Evolutionary conservation across 192 early-diverging fungal species (phyloP).

Genomic region (Entophlyctis helioformis): DNA sequence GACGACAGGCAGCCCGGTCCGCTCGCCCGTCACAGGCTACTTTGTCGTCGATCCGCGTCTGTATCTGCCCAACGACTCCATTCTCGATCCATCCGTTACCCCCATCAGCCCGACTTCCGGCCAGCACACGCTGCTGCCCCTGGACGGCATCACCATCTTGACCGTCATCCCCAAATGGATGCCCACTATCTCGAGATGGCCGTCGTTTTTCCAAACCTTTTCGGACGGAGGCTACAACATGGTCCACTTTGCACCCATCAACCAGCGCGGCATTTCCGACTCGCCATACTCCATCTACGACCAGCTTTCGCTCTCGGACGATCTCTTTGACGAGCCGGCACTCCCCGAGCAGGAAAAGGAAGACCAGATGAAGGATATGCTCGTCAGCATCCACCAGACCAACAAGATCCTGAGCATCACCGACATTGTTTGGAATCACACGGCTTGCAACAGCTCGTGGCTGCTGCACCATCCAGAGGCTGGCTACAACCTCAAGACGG

Average conservation of each 20-base stretch:
- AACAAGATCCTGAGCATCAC: constrained; percentile 68
- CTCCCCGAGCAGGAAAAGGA: constrained; percentile 47
- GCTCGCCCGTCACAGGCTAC: constrained; percentile 39
- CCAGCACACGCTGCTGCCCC: constrained; percentile 41
- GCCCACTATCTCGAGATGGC: constrained; percentile 71
- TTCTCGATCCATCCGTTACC: not conserved
- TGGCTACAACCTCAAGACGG: constrained; percentile 89
- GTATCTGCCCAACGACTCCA: constrained; percentile 22
- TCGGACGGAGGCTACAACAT: constrained; percentile 86
- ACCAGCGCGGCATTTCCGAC: constrained; percentile 80
- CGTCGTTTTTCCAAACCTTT: constrained; percentile 54
- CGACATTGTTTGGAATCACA: constrained; percentile 99
- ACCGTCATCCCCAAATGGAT: constrained; percentile 97
- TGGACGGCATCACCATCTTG: constrained; percentile 83
- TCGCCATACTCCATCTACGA: constrained; percentile 97
- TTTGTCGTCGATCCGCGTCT: constrained; percentile 88
- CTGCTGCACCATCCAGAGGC: constrained; percentile 92
- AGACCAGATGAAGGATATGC: constrained; percentile 36
- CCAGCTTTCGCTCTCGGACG: constrained; percentile 80
- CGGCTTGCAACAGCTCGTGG: constrained; percentile 86
- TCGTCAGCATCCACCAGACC: constrained; percentile 47
- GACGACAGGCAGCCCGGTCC: not conserved
- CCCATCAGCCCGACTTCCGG: too few relatives aligned
- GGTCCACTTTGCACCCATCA: constrained; percentile 95
- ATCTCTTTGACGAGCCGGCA: constrained; percentile 60